phyloP scores from a whole-genome alignment of 1,139 yeast genomes.

The Yamadazyma epiphylla region DNA sequence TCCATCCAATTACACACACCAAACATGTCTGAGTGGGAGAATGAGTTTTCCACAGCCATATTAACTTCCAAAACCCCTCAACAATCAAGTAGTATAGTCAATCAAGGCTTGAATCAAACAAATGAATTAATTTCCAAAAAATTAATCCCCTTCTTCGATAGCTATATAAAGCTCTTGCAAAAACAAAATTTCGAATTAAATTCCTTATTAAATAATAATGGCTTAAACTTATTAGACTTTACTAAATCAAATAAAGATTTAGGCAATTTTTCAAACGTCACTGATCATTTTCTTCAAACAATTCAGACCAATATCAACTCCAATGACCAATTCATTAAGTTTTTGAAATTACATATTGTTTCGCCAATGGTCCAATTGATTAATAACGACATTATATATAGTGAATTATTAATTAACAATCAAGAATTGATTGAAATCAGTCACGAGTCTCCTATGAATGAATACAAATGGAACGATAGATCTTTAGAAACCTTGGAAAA shows the following conservation, averaged over 20 bases:
- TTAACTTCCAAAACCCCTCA: constrained; percentile 42
- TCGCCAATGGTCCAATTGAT: constrained; percentile 51
- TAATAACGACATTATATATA: constrained; percentile 49
- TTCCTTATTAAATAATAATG: constrained; percentile 31
- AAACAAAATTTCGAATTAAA: constrained; percentile 50
- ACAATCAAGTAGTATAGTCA: constrained; percentile 40
- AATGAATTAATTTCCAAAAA: constrained; percentile 21
- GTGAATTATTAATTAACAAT: constrained; percentile 39
- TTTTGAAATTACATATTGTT: constrained; percentile 54
- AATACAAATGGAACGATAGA: constrained; percentile 64
- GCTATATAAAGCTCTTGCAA: constrained; percentile 46
- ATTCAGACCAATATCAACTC: constrained; percentile 51
- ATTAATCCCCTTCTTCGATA: constrained; percentile 54
- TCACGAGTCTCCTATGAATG: constrained; percentile 24
- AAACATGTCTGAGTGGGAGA: constrained; percentile 13
- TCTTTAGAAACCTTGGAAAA: constrained; percentile 77
- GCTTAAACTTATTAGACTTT: constrained; percentile 8
- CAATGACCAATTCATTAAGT: constrained; percentile 48
- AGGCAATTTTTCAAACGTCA: constrained; percentile 53
- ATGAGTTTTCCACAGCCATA: constrained; percentile 34
- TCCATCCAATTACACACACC: too few relatives aligned
- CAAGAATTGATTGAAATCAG: constrained; percentile 40
- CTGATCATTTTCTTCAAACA: constrained; percentile 54
- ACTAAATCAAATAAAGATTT: constrained; percentile 35
- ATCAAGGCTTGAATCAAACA: constrained; percentile 27